Conservation (phyloP, 2,329 filamentous ascomycete genomes). For the Talaromyces atroroseus region DNA sequence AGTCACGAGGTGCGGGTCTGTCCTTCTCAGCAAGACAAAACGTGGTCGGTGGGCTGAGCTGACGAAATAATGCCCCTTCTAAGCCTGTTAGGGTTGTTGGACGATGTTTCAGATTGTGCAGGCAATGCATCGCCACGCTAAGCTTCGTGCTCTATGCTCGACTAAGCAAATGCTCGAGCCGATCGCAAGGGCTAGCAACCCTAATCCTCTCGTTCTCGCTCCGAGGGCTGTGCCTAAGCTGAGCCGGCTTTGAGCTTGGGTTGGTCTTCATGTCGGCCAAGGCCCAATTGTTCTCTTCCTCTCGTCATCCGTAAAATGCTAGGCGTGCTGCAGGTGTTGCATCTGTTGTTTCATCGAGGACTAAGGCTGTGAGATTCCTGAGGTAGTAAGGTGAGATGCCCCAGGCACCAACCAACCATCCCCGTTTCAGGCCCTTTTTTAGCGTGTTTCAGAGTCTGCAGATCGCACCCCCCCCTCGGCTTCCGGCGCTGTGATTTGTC, state of each 20-base stretch:
- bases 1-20: conserved; percentile 10
- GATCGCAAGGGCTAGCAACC: not conserved
- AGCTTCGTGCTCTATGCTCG: not conserved
- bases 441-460: conserved; percentile 4
- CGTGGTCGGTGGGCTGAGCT: not conserved
- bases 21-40: not conserved
- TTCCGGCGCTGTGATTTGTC: not conserved
- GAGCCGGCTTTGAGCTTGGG: not conserved
- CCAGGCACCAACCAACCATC: no score
- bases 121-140: not conserved
- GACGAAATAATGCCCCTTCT: not conserved
- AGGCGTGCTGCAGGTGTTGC: not conserved
- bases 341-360: not conserved
- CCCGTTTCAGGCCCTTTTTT: not conserved
- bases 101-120: conserved; percentile 2
- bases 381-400: no score
- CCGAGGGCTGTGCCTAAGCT: not conserved
- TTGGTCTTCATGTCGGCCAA: no score
- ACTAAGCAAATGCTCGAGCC: not conserved
- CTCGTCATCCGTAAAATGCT: not conserved
- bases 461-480: not conserved
- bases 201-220: not conserved
- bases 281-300: no score
- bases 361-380: no score
- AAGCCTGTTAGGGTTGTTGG: not conserved